These are phyloP conservation scores for Pyronema omphalodes DNA, from an alignment of 495 filamentous ascomycete genomes.

Conservation along the genomic window DNA sequence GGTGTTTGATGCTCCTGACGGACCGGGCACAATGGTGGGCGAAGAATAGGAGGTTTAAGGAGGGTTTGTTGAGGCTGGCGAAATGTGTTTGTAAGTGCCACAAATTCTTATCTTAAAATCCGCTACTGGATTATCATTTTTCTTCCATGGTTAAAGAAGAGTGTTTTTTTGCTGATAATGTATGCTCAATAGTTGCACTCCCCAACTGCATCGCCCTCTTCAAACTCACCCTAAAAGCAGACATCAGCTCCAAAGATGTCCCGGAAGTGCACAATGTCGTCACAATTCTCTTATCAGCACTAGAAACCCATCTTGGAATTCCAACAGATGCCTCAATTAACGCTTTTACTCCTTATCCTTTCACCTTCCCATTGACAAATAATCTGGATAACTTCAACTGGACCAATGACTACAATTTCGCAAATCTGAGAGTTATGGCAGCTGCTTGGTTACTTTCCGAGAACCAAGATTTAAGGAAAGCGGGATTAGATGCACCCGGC, in stretches of 20 bases:
- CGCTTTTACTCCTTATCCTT: constrained; percentile 17
- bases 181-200: constrained; percentile 7
- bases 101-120: too few species aligned
- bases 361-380: constrained; percentile 8
- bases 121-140: too few species aligned
- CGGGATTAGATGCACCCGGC: constrained; percentile 8
- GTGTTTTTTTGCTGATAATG: background rate
- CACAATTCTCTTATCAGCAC: constrained; percentile 6
- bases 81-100: constrained; percentile 12
- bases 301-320: constrained; percentile 12
- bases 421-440: constrained; percentile 15
- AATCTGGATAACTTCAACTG: constrained; percentile 14
- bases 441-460: constrained; percentile 13
- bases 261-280: constrained; percentile 10
- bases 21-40: constrained; percentile 14
- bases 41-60: background rate
- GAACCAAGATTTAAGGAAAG: constrained; percentile 1
- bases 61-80: constrained; percentile 9
- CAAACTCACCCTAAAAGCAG: constrained; percentile 8
- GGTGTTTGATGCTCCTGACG: constrained; percentile 9
- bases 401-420: constrained; percentile 11
- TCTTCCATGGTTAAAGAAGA: background rate
- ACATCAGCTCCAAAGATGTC: constrained; percentile 4
- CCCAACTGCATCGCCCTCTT: constrained; percentile 10
- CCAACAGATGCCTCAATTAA: constrained; percentile 5